phyloP scores from a whole-genome alignment of 768 basidiomycete genomes.

The Pholiota molesta region DNA sequence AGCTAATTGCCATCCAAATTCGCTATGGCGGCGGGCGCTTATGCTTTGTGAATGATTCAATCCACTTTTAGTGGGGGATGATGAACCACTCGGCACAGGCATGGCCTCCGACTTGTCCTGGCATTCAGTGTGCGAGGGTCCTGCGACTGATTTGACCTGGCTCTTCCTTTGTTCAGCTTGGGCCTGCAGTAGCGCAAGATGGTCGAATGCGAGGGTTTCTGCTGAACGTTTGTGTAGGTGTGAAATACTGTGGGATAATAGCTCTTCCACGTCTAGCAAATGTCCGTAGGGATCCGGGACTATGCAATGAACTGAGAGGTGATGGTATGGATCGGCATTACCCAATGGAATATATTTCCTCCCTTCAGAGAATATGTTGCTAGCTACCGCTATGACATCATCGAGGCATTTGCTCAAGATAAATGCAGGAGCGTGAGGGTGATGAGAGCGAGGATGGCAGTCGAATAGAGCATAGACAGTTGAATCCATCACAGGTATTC shows the following conservation, averaged over 20 bases:
- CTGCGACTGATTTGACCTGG: not conserved
- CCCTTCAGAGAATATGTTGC: not conserved
- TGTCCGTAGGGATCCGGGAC: not conserved
- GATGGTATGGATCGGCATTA: not conserved
- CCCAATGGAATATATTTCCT: not conserved
- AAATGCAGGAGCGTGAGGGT: constrained; percentile 19
- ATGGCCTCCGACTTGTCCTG: not conserved
- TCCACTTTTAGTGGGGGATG: not conserved
- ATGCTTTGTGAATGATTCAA: not conserved
- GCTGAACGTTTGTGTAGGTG: constrained; percentile 6
- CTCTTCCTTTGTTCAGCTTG: constrained; percentile 10
- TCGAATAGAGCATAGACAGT: constrained; percentile 19
- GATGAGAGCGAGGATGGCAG: constrained; percentile 17
- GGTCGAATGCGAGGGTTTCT: not conserved
- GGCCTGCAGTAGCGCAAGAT: constrained; percentile 3
- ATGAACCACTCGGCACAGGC: not conserved
- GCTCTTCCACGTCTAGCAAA: not conserved
- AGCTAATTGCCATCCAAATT: not conserved
- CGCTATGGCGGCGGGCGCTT: not conserved
- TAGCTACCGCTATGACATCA: constrained; percentile 1
- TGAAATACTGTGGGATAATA: constrained; percentile 4
- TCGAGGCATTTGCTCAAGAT: constrained; percentile 14
- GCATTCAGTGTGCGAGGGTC: not conserved
- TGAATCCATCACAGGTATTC: constrained; percentile 11
- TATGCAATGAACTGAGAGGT: constrained; percentile 7